Percentiles rank a stretch among this genome's conserved stretches.
These are phyloP conservation scores for Neospora caninum DNA, from an alignment of 169 alveolate genomes.

Conservation along the genomic window DNA sequence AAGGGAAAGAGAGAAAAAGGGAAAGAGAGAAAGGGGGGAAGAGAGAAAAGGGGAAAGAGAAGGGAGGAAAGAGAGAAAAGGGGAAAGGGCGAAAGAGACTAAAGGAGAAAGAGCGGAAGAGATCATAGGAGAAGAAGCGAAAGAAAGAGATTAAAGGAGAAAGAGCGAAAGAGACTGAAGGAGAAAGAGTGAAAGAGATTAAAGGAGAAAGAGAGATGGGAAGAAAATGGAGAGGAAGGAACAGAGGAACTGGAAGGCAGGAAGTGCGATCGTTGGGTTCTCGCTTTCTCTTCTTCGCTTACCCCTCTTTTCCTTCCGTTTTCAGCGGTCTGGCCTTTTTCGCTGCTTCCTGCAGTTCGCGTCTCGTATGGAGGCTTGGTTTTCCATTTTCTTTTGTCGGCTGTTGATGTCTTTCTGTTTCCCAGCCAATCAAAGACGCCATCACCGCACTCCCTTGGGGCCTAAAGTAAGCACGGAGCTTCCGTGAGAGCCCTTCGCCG, in stretches of 20 bases:
- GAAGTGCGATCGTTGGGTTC: no score
- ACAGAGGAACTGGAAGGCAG: no score
- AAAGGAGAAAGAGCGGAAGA: not conserved
- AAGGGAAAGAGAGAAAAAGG: no score
- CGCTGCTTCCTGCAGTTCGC: no score
- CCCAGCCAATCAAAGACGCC: conserved; percentile 1
- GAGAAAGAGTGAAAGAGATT: not conserved
- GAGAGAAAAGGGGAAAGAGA: no score
- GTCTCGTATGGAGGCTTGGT: no score
- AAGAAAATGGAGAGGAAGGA: not conserved
- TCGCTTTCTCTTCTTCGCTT: no score
- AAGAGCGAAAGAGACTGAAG: not conserved
- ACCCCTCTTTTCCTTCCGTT: not conserved
- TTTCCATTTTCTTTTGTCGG: no score
- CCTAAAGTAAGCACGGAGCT: not conserved
- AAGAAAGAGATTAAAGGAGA: not conserved
- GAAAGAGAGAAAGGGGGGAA: no score
- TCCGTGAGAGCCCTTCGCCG: no score
- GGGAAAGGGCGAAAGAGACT: not conserved
- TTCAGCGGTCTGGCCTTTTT: not conserved
- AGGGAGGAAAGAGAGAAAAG: no score
- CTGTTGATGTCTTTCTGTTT: not conserved
- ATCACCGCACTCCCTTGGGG: not conserved
- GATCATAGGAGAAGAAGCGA: not conserved
- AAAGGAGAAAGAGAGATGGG: not conserved